A percentile compares a stretch with the other conserved stretches of the same genome.
Evolutionary conservation across 2,329 filamentous ascomycete species (phyloP).

Genomic region (Dactylellina drechsleri): DNA sequence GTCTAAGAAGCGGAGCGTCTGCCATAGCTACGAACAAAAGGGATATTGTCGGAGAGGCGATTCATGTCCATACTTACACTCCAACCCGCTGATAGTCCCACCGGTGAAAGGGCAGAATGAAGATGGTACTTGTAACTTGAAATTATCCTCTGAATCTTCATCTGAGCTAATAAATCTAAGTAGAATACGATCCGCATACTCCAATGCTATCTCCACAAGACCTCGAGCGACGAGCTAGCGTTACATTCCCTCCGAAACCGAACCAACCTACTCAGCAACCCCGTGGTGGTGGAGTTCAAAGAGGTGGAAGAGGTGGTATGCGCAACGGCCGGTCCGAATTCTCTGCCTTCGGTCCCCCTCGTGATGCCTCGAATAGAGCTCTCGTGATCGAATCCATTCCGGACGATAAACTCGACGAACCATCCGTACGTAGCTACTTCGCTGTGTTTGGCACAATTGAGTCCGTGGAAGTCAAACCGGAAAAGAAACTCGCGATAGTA

Average conservation of each 20-base stretch:
- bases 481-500: conserved; percentile 75
- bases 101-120: conserved; percentile 47
- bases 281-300: conserved; percentile 58
- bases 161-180: conserved; percentile 12
- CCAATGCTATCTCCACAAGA: conserved; percentile 61
- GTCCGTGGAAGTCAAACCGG: conserved; percentile 73
- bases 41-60: conserved; percentile 71
- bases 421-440: conserved; percentile 75
- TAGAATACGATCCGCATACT: conserved; percentile 71
- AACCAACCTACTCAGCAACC: conserved; percentile 16
- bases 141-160: no score
- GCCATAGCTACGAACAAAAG: conserved; percentile 49
- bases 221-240: conserved; percentile 41
- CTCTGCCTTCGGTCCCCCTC: conserved; percentile 72
- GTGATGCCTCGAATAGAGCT: conserved; percentile 72
- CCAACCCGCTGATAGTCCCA: conserved; percentile 34
- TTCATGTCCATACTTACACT: conserved; percentile 75
- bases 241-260: conserved; percentile 27
- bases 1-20: conserved; percentile 43
- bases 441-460: conserved; percentile 74
- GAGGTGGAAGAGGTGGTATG: conserved; percentile 60
- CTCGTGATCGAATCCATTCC: conserved; percentile 83
- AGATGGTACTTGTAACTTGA: conserved; percentile 55
- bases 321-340: conserved; percentile 68
- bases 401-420: conserved; percentile 74